phyloP scores from a whole-genome alignment of 2,329 filamentous ascomycete genomes.

The Lecanicillium sp. region DNA sequence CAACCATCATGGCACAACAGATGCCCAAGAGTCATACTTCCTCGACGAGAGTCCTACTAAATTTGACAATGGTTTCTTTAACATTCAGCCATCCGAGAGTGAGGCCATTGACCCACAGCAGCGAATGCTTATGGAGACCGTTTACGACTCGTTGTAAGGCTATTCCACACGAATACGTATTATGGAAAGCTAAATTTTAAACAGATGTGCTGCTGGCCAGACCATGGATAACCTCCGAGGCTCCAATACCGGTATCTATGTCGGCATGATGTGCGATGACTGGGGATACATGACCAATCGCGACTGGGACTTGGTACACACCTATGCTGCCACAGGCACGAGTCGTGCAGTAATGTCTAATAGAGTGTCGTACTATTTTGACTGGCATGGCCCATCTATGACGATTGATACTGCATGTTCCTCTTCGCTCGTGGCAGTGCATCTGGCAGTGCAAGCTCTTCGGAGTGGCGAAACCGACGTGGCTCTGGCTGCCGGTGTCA shows the following conservation, averaged over 20 bases:
- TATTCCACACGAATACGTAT: too few relatives aligned
- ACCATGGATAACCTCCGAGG: background rate
- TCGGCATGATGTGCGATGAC: constrained; percentile 5
- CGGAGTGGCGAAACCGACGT: constrained; percentile 20
- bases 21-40: constrained; percentile 18
- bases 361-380: constrained; percentile 32
- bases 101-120: constrained; percentile 21
- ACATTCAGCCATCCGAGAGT: constrained; percentile 12
- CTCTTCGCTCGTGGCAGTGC: constrained; percentile 24
- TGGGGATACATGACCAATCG: background rate
- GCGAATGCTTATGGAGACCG: constrained; percentile 21
- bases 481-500: constrained; percentile 16
- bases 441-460: constrained; percentile 19
- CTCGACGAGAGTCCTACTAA: constrained; percentile 16
- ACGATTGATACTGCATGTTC: constrained; percentile 33
- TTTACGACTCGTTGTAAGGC: constrained; percentile 19
- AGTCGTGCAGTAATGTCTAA: constrained; percentile 23
- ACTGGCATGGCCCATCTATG: constrained; percentile 20
- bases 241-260: background rate
- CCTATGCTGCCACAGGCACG: constrained; percentile 15
- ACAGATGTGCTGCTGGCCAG: constrained; percentile 1
- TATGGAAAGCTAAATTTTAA: too few relatives aligned
- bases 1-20: constrained; percentile 5
- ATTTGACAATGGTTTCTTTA: constrained; percentile 16
- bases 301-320: background rate